Evolutionary conservation across 1,284 basidiomycete genomes (phyloP), one percentile per base, ranked within the genome.

Genomic region (Cystobasidium slooffiae): DNA sequence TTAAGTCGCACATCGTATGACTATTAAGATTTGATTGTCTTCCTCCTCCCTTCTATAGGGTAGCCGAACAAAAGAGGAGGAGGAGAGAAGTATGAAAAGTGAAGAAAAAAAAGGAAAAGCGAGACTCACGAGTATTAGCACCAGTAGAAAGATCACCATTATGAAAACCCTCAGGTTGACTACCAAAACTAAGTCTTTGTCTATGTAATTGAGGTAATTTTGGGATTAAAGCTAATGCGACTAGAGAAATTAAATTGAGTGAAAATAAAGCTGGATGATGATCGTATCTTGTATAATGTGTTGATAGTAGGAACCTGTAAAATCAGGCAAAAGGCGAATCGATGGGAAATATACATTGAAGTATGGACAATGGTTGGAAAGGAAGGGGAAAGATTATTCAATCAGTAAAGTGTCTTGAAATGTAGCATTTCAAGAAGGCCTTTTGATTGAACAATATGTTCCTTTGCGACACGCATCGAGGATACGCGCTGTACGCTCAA

Each of bases 221-320:
- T 58, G 97, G 95, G 80, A 98, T 90, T 63, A 99, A 88, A 10
- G 85, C 85, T 68, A 93, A 89, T 67, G 93, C 84, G 46, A 96
- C 84, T 41, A 97, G 87, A 0, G 93, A 91, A 2, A 89, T 86
- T 77, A 99, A 87, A 82, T 99, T 99, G 81, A 99, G 85, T 24
- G 91, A 89, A 82, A 99, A 99, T 52, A 97, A 82, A 86, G 90
- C 91, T 22, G 93, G 93, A 79, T 97, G 89, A 81, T 96, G 96
- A 81, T 94, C 91, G 61, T 83, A 84, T 59, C 79, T 77, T 3
- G 96, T 97, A 85, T 98, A 99, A 82, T 99, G 96, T 0, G 97
- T 99, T 24, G 96, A 98, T 68, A 93, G 89, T 61, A 99, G 87
- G 85, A 99, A 99, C 46, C 95, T 97, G 79, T 24, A 56, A 5